A percentile compares a stretch with the other conserved stretches of the same genome.
Evolutionary conservation across 441 rosid genomes (phyloP).

Genomic region (Dalechampia spathulata): DNA sequence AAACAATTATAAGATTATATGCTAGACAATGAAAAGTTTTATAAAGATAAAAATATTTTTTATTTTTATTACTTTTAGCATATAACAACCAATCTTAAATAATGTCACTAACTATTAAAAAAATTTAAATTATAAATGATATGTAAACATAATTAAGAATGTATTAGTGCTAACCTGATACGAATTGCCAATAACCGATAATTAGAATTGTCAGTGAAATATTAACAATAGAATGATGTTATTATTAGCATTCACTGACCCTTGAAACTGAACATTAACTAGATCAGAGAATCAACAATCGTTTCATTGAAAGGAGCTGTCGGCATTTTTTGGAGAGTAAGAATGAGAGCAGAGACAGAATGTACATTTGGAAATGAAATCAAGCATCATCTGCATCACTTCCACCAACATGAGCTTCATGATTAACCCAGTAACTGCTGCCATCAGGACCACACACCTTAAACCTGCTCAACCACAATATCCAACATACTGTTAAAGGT

Average conservation of each 20-base stretch:
- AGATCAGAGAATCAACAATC: constrained; percentile 25
- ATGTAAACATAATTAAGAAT: too few relatives aligned
- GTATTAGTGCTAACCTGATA: too few relatives aligned
- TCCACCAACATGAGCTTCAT: constrained; percentile 61
- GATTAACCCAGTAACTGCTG: constrained; percentile 63
- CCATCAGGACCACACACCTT: constrained; percentile 91
- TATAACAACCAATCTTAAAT: too few relatives aligned
- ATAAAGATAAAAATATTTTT: too few relatives aligned
- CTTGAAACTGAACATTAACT: neutral
- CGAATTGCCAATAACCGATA: neutral
- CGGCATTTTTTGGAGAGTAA: too few relatives aligned
- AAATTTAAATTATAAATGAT: too few relatives aligned
- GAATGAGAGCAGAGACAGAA: constrained; percentile 30
- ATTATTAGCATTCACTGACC: neutral
- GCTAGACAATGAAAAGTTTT: too few relatives aligned
- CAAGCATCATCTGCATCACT: constrained; percentile 91
- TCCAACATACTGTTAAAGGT: neutral
- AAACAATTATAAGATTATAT: too few relatives aligned
- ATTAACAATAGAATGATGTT: neutral
- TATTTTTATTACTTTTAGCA: too few relatives aligned
- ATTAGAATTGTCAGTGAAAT: neutral
- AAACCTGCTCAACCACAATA: constrained; percentile 50
- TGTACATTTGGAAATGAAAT: constrained; percentile 45
- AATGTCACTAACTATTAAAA: too few relatives aligned
- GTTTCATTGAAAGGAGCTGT: too few relatives aligned